These are phyloP conservation scores for Phaeoacremonium minimum DNA, from an alignment of 2,329 filamentous ascomycete species.

Conservation along the genomic window DNA sequence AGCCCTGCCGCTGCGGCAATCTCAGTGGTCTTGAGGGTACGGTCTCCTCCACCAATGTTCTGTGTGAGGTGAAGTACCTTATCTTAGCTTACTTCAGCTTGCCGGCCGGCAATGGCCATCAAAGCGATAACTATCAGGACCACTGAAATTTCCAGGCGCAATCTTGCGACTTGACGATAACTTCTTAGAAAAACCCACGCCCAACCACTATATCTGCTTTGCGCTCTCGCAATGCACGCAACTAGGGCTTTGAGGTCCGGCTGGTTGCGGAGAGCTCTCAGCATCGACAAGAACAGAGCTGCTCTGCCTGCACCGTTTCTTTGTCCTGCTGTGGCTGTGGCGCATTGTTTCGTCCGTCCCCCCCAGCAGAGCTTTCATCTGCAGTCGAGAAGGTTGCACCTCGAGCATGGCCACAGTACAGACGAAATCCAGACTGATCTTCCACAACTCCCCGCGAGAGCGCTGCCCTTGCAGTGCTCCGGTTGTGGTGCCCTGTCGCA, in stretches of 20 bases:
- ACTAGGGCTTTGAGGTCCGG: background rate
- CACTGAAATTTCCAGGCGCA: too few species aligned
- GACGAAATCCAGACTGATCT: background rate
- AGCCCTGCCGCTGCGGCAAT: too few species aligned
- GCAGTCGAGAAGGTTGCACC: background rate
- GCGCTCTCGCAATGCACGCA: background rate
- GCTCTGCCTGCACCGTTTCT: background rate
- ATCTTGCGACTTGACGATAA: too few species aligned
- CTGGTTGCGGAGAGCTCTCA: background rate
- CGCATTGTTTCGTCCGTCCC: background rate
- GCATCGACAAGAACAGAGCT: background rate
- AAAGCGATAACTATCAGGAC: too few species aligned
- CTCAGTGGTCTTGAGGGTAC: too few species aligned
- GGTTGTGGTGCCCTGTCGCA: slow-evolving; percentile 65
- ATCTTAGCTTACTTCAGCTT: too few species aligned
- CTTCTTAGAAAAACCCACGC: too few species aligned
- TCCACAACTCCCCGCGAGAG: slow-evolving; percentile 2
- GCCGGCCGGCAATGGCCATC: too few species aligned
- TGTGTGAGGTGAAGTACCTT: too few species aligned
- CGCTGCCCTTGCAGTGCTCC: slow-evolving; percentile 53
- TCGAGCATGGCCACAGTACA: background rate
- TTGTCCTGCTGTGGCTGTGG: background rate
- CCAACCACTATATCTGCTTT: too few species aligned
- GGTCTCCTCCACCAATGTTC: too few species aligned
- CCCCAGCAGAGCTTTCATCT: too few species aligned